These are phyloP conservation scores for Cryphonectria naterciae DNA, from an alignment of 2,329 filamentous ascomycete genomes.

Conservation along the genomic window DNA sequence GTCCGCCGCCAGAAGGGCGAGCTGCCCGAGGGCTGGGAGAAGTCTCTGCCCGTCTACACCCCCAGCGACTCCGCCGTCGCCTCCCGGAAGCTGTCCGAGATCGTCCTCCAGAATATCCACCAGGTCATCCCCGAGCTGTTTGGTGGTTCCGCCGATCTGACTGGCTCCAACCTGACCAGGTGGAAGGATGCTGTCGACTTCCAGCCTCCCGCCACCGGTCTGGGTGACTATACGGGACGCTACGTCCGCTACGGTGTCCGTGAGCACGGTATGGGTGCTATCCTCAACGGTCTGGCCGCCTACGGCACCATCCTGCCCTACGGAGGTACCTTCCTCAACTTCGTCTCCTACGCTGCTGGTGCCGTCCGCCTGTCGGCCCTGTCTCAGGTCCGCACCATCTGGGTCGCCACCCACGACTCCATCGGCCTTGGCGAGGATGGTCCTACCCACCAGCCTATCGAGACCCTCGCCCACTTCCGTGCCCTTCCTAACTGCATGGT, in stretches of 20 bases:
- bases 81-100: conserved; percentile 95
- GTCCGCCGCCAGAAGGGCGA: conserved; percentile 77
- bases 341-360: conserved; percentile 96
- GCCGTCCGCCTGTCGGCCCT: conserved; percentile 92
- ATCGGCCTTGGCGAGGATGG: conserved; percentile 99
- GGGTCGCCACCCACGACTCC: conserved; percentile 97
- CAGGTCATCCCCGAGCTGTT: conserved; percentile 83
- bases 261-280: conserved; percentile 89
- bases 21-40: conserved; percentile 96
- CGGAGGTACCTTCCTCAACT: conserved; percentile 97
- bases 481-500: conserved; percentile 99
- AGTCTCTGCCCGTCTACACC: conserved; percentile 88
- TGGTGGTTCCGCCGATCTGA: conserved; percentile 96
- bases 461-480: conserved; percentile 97
- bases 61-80: conserved; percentile 82
- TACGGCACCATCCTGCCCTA: conserved; percentile 96
- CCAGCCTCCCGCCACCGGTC: conserved; percentile 83
- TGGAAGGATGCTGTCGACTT: conserved; percentile 98
- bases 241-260: conserved; percentile 93
- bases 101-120: conserved; percentile 87
- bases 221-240: conserved; percentile 88
- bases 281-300: conserved; percentile 92
- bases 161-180: conserved; percentile 96
- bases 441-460: conserved; percentile 98
- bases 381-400: conserved; percentile 88